Evolutionary conservation across 1,139 yeast species (phyloP).

Genomic region (Sugiyamaella paludigena): DNA sequence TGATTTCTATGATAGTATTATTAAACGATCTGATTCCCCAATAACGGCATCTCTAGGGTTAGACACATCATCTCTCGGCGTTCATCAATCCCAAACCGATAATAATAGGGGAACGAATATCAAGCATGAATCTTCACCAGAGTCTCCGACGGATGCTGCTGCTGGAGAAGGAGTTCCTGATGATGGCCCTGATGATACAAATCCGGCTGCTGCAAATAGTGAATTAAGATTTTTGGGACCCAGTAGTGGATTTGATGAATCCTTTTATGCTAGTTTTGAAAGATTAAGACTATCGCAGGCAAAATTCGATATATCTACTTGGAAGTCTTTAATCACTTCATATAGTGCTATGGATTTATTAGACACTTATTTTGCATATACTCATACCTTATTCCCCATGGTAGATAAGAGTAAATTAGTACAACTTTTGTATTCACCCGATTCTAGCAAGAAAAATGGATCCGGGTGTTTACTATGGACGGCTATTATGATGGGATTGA

Average conservation of each 20-base stretch:
- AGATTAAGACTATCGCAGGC: slow-evolving; percentile 18
- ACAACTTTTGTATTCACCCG: slow-evolving; percentile 16
- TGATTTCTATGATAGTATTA: not conserved
- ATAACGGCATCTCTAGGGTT: too few relatives aligned
- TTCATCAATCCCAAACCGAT: too few relatives aligned
- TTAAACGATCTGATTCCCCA: too few relatives aligned
- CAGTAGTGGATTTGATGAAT: slow-evolving; percentile 23
- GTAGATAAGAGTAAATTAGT: slow-evolving; percentile 19
- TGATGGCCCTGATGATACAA: slow-evolving; percentile 2
- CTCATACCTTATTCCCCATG: slow-evolving; percentile 24
- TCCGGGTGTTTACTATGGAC: slow-evolving; percentile 22
- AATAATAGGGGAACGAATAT: too few relatives aligned
- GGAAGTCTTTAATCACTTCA: slow-evolving; percentile 19
- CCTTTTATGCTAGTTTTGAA: slow-evolving; percentile 20
- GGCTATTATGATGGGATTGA: slow-evolving; percentile 19
- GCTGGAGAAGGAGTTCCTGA: slow-evolving; percentile 1
- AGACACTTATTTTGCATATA: slow-evolving; percentile 22
- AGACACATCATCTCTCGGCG: too few relatives aligned
- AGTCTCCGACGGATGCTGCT: not conserved
- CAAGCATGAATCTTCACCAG: too few relatives aligned
- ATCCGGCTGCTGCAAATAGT: slow-evolving; percentile 14
- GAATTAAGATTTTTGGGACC: slow-evolving; percentile 21
- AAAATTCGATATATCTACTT: slow-evolving; percentile 19
- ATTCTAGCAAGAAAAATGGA: slow-evolving; percentile 16
- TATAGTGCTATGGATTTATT: slow-evolving; percentile 19